These are phyloP conservation scores for Cladosporium sp. DNA, from an alignment of 2,329 filamentous ascomycete genomes.

Conservation along the genomic window DNA sequence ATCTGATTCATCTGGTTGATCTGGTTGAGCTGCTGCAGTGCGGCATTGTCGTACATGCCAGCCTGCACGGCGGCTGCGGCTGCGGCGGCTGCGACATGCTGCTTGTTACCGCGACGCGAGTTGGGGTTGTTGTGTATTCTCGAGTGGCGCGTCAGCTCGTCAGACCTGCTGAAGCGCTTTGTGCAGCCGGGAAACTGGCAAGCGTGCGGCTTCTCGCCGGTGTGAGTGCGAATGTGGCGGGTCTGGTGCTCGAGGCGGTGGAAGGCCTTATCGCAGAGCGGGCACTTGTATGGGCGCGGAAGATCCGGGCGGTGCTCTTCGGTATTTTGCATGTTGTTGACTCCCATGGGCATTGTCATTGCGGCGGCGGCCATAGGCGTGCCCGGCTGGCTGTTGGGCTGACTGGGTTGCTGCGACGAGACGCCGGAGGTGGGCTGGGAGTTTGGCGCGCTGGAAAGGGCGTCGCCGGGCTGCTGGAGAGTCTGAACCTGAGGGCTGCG, in stretches of 20 bases:
- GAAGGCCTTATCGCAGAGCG: conserved; percentile 96
- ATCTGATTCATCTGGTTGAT: conserved; percentile 78
- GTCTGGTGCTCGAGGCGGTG: conserved; percentile 95
- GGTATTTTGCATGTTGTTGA: conserved; percentile 60
- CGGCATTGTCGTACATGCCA: conserved; percentile 47
- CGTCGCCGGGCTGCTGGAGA: conserved; percentile 13
- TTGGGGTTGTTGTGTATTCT: conserved; percentile 99
- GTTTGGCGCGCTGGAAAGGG: conserved; percentile 3
- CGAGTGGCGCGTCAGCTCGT: conserved; percentile 94
- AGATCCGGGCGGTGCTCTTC: conserved; percentile 72
- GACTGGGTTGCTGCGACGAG: conserved; percentile 6
- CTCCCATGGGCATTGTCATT: conserved; percentile 45
- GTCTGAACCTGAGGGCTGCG: conserved; percentile 21
- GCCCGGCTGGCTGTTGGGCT: conserved; percentile 10
- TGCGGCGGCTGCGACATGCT: conserved; percentile 57
- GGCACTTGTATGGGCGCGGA: conserved; percentile 96
- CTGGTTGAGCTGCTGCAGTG: conserved; percentile 42
- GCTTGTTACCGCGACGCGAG: conserved; percentile 88
- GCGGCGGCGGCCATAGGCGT: conserved; percentile 39
- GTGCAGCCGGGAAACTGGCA: conserved; percentile 95
- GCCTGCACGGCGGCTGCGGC: conserved; percentile 50
- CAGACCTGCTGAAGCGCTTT: conserved; percentile 94
- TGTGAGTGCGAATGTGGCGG: conserved; percentile 91
- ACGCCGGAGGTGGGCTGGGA: conserved; percentile 15
- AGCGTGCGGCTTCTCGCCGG: conserved; percentile 95